phyloP scores from a whole-genome alignment of 1,139 yeast species.

The Candida labiduridarum region DNA sequence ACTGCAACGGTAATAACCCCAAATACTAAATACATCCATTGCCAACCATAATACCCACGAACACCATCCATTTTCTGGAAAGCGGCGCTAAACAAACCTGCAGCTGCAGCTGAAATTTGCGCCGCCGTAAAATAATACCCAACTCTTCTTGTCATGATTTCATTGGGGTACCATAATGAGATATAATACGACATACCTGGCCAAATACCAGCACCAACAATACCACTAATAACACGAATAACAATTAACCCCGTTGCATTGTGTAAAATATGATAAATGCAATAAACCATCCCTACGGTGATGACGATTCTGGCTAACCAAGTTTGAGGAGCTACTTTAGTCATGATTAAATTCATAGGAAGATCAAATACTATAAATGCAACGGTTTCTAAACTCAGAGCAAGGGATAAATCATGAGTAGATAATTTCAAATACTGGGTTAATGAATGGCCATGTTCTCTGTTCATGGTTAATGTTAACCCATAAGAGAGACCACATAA shows the following conservation, averaged over 20 bases:
- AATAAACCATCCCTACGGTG: slow-evolving; percentile 74
- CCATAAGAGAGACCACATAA: slow-evolving; percentile 82
- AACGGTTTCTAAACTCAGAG: slow-evolving; percentile 80
- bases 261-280: slow-evolving; percentile 65
- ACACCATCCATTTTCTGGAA: slow-evolving; percentile 79
- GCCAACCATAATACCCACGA: slow-evolving; percentile 78
- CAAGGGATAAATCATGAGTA: slow-evolving; percentile 65
- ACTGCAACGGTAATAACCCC: slow-evolving; percentile 71
- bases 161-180: slow-evolving; percentile 84
- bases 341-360: slow-evolving; percentile 86
- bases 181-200: slow-evolving; percentile 89
- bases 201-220: slow-evolving; percentile 91
- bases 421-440: slow-evolving; percentile 52
- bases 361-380: slow-evolving; percentile 84
- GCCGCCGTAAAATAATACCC: slow-evolving; percentile 94
- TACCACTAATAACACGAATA: slow-evolving; percentile 71
- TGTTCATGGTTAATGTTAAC: slow-evolving; percentile 80
- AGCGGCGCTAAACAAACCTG: slow-evolving; percentile 85
- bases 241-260: slow-evolving; percentile 67
- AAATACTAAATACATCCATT: slow-evolving; percentile 82
- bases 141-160: slow-evolving; percentile 74
- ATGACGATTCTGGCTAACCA: slow-evolving; percentile 83
- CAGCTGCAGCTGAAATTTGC: slow-evolving; percentile 82
- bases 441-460: slow-evolving; percentile 62
- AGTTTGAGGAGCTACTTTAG: slow-evolving; percentile 76